Conservation (phyloP, 2,329 filamentous ascomycete genomes). For the Curvularia lunata region DNA sequence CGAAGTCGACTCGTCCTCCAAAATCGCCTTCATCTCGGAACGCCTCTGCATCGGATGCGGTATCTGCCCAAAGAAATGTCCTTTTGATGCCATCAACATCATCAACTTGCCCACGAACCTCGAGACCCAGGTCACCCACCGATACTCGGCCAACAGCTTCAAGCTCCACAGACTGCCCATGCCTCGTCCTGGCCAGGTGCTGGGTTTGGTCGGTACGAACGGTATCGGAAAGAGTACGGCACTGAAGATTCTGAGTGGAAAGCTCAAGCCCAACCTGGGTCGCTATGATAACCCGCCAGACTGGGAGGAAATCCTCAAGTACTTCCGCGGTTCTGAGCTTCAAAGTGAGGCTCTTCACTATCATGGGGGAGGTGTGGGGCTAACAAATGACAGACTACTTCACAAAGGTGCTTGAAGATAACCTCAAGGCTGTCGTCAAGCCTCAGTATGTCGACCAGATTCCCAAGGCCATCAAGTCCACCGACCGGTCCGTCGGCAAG, state of each 20-base stretch:
- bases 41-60: constrained; percentile 95
- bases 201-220: constrained; percentile 97
- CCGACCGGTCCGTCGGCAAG: constrained; percentile 77
- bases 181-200: constrained; percentile 91
- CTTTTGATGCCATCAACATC: constrained; percentile 98
- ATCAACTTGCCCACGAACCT: constrained; percentile 99
- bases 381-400: constrained; percentile 77
- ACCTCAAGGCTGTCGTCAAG: constrained; percentile 97
- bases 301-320: constrained; percentile 98
- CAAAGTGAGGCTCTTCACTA: constrained; percentile 71
- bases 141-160: constrained; percentile 99
- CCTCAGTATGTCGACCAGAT: constrained; percentile 99
- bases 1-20: constrained; percentile 85
- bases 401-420: constrained; percentile 95
- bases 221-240: constrained; percentile 99
- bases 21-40: constrained; percentile 98
- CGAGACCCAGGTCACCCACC: constrained; percentile 96
- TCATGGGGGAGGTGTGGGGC: constrained; percentile 7
- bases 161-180: constrained; percentile 97
- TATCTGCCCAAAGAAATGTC: constrained; percentile 99
- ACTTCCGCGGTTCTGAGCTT: constrained; percentile 96
- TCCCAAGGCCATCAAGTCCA: constrained; percentile 84
- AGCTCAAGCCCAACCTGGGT: constrained; percentile 97
- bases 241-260: constrained; percentile 96
- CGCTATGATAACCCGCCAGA: constrained; percentile 95